Conservation (phyloP, 371 early-diverging fungal genomes). For the Mortierella sp. region DNA sequence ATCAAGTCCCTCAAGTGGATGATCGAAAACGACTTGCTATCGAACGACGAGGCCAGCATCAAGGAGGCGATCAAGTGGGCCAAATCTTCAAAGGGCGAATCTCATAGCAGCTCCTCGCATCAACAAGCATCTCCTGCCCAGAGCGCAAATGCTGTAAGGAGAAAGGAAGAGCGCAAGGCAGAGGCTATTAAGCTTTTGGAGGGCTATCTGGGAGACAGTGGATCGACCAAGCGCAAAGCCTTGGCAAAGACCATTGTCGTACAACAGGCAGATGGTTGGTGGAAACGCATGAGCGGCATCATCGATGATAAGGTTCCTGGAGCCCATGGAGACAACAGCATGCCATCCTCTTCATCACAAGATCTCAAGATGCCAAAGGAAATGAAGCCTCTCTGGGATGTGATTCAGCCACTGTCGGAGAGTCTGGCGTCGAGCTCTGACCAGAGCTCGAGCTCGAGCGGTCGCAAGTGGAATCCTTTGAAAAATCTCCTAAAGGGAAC, state of each 20-base stretch:
- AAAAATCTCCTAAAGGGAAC: slow-evolving; percentile 39
- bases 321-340: background rate
- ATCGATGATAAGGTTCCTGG: slow-evolving; percentile 14
- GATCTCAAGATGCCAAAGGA: slow-evolving; percentile 30
- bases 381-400: slow-evolving; percentile 37
- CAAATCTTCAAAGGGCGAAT: slow-evolving; percentile 43
- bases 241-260: slow-evolving; percentile 29
- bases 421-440: slow-evolving; percentile 28
- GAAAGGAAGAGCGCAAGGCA: slow-evolving; percentile 44
- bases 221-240: slow-evolving; percentile 34
- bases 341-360: slow-evolving; percentile 16
- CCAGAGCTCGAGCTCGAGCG: slow-evolving; percentile 26
- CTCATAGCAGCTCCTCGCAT: slow-evolving; percentile 12
- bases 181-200: slow-evolving; percentile 44
- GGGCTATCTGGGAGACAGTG: slow-evolving; percentile 44
- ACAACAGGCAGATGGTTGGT: slow-evolving; percentile 43
- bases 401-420: slow-evolving; percentile 30
- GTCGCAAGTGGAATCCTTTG: slow-evolving; percentile 46
- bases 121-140: slow-evolving; percentile 16
- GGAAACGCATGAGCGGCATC: slow-evolving; percentile 49
- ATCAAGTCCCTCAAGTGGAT: slow-evolving; percentile 55
- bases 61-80: slow-evolving; percentile 58
- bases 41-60: slow-evolving; percentile 47
- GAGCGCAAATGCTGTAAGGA: slow-evolving; percentile 17
- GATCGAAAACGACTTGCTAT: slow-evolving; percentile 49